Conservation (phyloP, 2,329 filamentous ascomycete species). For the Eutypa lata region DNA sequence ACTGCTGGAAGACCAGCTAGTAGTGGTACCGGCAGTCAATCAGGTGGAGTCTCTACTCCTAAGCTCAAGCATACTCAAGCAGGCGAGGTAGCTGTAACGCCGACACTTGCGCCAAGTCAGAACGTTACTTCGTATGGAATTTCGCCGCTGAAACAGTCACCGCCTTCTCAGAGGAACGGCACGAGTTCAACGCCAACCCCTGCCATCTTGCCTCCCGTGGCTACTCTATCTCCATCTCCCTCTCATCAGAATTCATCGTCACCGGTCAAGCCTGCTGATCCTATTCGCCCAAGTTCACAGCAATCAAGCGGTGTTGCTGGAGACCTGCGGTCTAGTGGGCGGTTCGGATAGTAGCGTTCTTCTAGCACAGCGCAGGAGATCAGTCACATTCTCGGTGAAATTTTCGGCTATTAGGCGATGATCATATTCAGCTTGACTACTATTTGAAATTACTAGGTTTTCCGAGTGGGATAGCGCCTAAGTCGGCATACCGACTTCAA, state of each 20-base stretch:
- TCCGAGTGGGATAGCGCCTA: not conserved
- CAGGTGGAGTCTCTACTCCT: slow-evolving; percentile 26
- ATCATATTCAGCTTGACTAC: not conserved
- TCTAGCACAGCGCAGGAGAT: not conserved
- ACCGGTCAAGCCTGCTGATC: slow-evolving; percentile 52
- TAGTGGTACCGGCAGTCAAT: slow-evolving; percentile 12
- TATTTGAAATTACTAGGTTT: not conserved
- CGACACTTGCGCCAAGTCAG: slow-evolving; percentile 40
- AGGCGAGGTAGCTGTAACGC: slow-evolving; percentile 29
- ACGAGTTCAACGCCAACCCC: slow-evolving; percentile 27
- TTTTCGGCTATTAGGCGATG: not conserved
- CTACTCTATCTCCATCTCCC: slow-evolving; percentile 56
- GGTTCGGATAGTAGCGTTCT: not conserved
- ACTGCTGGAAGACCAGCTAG: slow-evolving; percentile 20
- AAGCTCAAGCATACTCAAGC: slow-evolving; percentile 27
- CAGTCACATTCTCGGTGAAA: slow-evolving; percentile 5
- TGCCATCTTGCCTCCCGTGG: slow-evolving; percentile 54
- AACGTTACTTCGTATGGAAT: slow-evolving; percentile 50
- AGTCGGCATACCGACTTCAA: not conserved
- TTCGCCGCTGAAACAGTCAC: slow-evolving; percentile 52
- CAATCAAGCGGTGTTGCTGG: slow-evolving; percentile 15
- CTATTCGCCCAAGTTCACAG: slow-evolving; percentile 22
- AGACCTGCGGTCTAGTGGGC: slow-evolving; percentile 4
- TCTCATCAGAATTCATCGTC: slow-evolving; percentile 57
- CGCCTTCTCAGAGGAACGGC: slow-evolving; percentile 31